Evolutionary conservation across 2,329 filamentous ascomycete species (phyloP).

Genomic region (Bipolaris zeicola): DNA sequence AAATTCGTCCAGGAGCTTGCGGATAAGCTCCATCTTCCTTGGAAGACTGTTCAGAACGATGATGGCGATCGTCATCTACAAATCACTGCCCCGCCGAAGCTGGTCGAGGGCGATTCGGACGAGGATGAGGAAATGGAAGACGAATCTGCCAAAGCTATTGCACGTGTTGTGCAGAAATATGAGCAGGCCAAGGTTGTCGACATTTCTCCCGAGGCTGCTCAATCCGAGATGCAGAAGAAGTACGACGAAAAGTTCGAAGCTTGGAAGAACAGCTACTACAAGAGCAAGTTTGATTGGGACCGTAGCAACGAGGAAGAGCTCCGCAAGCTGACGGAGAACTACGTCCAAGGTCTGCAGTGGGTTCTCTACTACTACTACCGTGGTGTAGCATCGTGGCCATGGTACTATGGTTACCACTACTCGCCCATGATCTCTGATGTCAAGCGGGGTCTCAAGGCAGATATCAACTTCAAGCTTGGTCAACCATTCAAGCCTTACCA

Average conservation of each 20-base stretch:
- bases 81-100: slow-evolving; percentile 63
- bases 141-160: slow-evolving; percentile 80
- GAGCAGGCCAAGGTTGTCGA: slow-evolving; percentile 89
- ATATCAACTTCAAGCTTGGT: slow-evolving; percentile 91
- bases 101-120: slow-evolving; percentile 59
- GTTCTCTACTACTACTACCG: slow-evolving; percentile 98
- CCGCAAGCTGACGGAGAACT: slow-evolving; percentile 86
- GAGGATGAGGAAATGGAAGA: slow-evolving; percentile 76
- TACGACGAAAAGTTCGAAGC: slow-evolving; percentile 88
- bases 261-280: slow-evolving; percentile 96
- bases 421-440: slow-evolving; percentile 97
- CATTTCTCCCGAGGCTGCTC: slow-evolving; percentile 75
- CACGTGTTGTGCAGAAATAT: slow-evolving; percentile 85
- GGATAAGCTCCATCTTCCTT: slow-evolving; percentile 67
- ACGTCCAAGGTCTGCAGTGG: slow-evolving; percentile 97
- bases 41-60: slow-evolving; percentile 68
- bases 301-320: slow-evolving; percentile 81
- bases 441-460: slow-evolving; percentile 80
- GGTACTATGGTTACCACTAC: slow-evolving; percentile 98
- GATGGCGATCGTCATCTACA: slow-evolving; percentile 70
- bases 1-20: slow-evolving; percentile 92
- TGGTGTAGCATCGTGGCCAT: slow-evolving; percentile 96
- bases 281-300: slow-evolving; percentile 88
- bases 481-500: slow-evolving; percentile 95
- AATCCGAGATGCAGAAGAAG: slow-evolving; percentile 77